Evolutionary conservation across 1,139 yeast genomes (phyloP), one percentile per base, ranked within the genome.

Genomic region (Hanseniaspora uvarum): DNA sequence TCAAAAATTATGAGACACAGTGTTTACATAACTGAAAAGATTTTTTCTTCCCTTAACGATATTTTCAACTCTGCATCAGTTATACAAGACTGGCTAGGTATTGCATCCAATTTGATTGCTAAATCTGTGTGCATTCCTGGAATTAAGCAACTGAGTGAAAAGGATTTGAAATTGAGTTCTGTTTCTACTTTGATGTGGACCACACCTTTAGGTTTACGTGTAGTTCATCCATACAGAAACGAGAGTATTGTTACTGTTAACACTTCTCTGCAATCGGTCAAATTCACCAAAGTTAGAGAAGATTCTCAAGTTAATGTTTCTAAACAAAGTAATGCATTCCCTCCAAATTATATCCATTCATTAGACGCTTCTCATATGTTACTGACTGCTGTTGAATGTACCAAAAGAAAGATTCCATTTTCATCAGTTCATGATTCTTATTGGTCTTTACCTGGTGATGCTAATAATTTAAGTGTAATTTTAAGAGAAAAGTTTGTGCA

Each of bases 341-440:
- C 99, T 19, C 98, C 99, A 38, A 92, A 92, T 67, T 92, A 78
- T 65, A 86, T 92, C 55, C 99, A 92, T 65, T 89, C 97, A 0
- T 74, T 92, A 59, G 99, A 92, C 72, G 97, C 98, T 0, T 84
- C 96, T 0, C 98, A 92, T 65, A 92, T 92, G 98, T 73, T 92
- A 56, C 72, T 89, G 76, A 84, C 96, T 11, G 94, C 97, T 0
- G 73, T 80, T 48, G 80, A 80, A 24, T 88, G 96, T 68, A 80
- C 83, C n/a, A 74, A 79, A 46, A 65, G 67, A 4, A 80, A 78
- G 0, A 68, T 92, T 54, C 73, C 80, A n/a, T 92, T 94, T 73
- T 96, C 98, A 0, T 83, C 97, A 0, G 99, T 92, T 34, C 99
- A 92, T 68, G 99, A 92, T 68, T 89, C 97, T 1, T 92, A 86